Conservation (phyloP, 2,329 filamentous ascomycete species). For the Aphanocladium album region DNA sequence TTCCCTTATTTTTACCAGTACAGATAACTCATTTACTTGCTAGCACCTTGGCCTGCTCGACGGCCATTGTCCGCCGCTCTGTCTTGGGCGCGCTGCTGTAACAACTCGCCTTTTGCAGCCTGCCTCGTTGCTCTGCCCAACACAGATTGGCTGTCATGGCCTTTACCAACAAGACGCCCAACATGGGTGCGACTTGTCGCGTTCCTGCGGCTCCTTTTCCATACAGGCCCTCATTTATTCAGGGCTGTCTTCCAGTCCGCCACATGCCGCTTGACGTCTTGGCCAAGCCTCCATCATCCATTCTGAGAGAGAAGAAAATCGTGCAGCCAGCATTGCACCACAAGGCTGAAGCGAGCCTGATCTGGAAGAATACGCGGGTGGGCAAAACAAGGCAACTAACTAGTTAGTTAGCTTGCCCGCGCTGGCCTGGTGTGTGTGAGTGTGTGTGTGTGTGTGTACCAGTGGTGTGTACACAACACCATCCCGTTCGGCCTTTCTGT, state of each 20-base stretch:
- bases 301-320: background rate
- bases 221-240: background rate
- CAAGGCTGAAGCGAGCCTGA: slow-evolving; percentile 12
- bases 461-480: background rate
- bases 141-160: too few species aligned
- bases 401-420: background rate
- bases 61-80: too few species aligned
- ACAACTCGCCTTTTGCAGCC: too few species aligned
- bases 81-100: too few species aligned
- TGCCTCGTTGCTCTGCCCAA: too few species aligned
- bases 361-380: background rate
- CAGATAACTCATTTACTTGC: too few species aligned
- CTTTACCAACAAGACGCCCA: background rate
- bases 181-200: too few species aligned
- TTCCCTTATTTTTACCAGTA: too few species aligned
- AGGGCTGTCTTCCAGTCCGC: slow-evolving; percentile 2
- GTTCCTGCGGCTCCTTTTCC: background rate
- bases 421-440: background rate
- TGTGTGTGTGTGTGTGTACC: background rate
- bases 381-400: background rate
- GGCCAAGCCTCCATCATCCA: background rate
- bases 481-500: background rate
- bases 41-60: too few species aligned
- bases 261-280: slow-evolving; percentile 4
- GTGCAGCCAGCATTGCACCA: background rate